A percentile compares a stretch with the other conserved stretches of the same genome.
Evolutionary conservation across 768 basidiomycete genomes (phyloP).

Genomic region (Psilocybe cubensis): DNA sequence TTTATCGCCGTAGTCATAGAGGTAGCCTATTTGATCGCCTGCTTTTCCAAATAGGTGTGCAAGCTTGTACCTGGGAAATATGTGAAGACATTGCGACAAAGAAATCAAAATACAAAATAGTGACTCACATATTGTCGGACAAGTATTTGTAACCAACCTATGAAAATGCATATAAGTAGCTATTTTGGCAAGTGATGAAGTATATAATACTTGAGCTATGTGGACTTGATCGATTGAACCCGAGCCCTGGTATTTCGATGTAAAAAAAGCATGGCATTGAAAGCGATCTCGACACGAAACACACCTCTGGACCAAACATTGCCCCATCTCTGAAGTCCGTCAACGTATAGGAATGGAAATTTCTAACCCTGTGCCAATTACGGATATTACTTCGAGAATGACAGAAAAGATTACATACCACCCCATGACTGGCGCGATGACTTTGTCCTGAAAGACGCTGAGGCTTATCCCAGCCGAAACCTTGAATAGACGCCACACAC

Average conservation of each 20-base stretch:
- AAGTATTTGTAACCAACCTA: conserved; percentile 33
- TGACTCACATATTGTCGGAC: conserved; percentile 27
- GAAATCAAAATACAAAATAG: background rate
- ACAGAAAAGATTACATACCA: conserved; percentile 22
- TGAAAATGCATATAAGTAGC: background rate
- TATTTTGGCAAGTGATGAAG: background rate
- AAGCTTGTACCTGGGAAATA: conserved; percentile 20
- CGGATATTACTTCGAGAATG: background rate
- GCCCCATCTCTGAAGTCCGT: conserved; percentile 36
- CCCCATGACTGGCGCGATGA: conserved; percentile 35
- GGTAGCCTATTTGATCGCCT: conserved; percentile 31
- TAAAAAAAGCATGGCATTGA: background rate
- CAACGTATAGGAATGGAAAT: conserved; percentile 34
- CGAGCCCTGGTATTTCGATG: conserved; percentile 5
- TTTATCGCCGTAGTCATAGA: conserved; percentile 39
- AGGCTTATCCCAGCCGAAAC: conserved; percentile 37
- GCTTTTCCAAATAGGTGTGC: conserved; percentile 32
- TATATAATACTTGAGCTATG: conserved; percentile 16
- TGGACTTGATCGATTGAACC: conserved; percentile 23
- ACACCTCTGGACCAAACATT: conserved; percentile 34
- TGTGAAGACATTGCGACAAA: background rate
- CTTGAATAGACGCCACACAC: conserved; percentile 33
- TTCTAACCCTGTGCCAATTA: conserved; percentile 25
- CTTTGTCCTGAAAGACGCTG: conserved; percentile 37
- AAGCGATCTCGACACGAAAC: background rate